Evolutionary conservation across 225 moss, liverwort and hornwort species (phyloP).

Genomic region (Polytrichum formosum): DNA sequence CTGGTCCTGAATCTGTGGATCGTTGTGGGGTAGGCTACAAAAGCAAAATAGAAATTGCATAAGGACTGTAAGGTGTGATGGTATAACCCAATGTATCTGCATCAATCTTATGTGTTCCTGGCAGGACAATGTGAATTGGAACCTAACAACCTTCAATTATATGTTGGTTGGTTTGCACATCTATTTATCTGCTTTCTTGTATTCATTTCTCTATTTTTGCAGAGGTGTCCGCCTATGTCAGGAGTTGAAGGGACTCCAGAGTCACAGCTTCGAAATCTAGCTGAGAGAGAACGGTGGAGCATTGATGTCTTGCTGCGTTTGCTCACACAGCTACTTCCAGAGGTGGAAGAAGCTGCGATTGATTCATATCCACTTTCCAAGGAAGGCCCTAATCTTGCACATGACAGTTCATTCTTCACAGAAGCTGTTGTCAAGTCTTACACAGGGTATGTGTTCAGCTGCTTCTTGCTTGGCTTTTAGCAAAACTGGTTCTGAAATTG

Average conservation of each 20-base stretch:
- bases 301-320: conserved; percentile 78
- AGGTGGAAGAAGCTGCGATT: conserved; percentile 68
- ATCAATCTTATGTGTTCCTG: too few species aligned
- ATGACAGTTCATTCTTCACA: conserved; percentile 62
- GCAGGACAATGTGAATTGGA: too few species aligned
- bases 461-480: too few species aligned
- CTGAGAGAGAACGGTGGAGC: conserved; percentile 93
- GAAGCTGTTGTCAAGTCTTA: conserved; percentile 71
- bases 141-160: neutral
- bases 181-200: neutral
- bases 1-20: neutral
- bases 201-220: conserved; percentile 15
- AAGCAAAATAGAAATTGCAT: too few species aligned
- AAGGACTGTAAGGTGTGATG: too few species aligned
- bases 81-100: too few species aligned
- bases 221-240: conserved; percentile 92
- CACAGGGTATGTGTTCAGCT: conserved; percentile 35
- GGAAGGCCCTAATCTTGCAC: conserved; percentile 49
- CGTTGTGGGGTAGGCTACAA: too few species aligned
- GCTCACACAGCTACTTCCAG: conserved; percentile 73
- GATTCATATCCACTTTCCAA: conserved; percentile 75
- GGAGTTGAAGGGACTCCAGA: conserved; percentile 85
- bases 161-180: neutral
- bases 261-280: conserved; percentile 78
- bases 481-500: too few species aligned